Percentiles rank a stretch among this genome's conserved stretches.
These are phyloP conservation scores for Moricandia moricandioides DNA, from an alignment of 345 rosid species.

Conservation along the genomic window DNA sequence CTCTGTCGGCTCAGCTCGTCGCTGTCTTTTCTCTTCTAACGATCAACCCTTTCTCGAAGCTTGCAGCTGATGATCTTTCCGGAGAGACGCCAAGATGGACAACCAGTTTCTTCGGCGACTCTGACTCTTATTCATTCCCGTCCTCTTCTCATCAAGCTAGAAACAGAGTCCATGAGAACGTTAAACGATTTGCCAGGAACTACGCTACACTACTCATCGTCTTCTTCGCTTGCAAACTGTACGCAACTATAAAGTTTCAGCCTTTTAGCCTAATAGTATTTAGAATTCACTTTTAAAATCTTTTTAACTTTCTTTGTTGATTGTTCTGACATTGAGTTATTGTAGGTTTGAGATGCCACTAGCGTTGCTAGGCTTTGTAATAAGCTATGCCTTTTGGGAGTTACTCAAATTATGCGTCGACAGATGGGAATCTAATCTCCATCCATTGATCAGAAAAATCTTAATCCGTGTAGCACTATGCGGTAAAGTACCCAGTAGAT, in stretches of 20 bases:
- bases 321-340: neutral
- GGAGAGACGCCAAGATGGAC: constrained; percentile 78
- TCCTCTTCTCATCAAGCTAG: constrained; percentile 61
- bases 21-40: constrained; percentile 60
- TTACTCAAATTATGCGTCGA: neutral
- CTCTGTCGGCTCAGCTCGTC: constrained; percentile 41
- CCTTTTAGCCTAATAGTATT: too few species aligned
- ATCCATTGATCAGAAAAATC: neutral
- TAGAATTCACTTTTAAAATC: neutral
- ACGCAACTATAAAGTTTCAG: constrained; percentile 8
- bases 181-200: constrained; percentile 78
- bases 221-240: constrained; percentile 83
- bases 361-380: neutral
- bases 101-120: constrained; percentile 56
- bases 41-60: constrained; percentile 76
- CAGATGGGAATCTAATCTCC: neutral
- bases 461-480: neutral
- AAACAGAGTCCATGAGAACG: constrained; percentile 79
- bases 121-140: constrained; percentile 69
- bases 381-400: constrained; percentile 7
- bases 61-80: constrained; percentile 69
- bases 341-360: neutral
- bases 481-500: neutral
- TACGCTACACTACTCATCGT: constrained; percentile 67
- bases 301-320: neutral